Base-by-base conservation (phyloP, 2,329 filamentous ascomycete species). In the Botrytis squamosa region DNA sequence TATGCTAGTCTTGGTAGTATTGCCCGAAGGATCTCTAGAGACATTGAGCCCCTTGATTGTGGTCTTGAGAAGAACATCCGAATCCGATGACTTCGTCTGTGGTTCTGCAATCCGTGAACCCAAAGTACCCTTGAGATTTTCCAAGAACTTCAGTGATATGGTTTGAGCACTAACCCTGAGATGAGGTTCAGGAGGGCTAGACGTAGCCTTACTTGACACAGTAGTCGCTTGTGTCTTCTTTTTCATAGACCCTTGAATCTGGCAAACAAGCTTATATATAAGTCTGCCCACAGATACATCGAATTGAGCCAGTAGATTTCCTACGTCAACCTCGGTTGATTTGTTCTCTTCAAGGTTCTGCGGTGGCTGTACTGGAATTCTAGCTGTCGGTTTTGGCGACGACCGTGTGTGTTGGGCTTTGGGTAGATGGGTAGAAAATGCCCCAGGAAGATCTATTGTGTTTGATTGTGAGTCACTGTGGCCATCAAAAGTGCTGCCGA, bases 371-470 rank as follows among this genome's bases (percentile, higher is more conserved):
- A 10, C 18, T 20, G 72, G 29, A 44, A 18, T 5, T 49, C 36
- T n/a, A 1, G 36, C 38, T 60, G 29, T 22, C 25, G 55, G 62
- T 42, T 38, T 59, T 33, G 52, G 60, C 14, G 42, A 69, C 36
- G 68, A 55, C 8, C n/a, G 42, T 9, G 46, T 14, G 29, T 55
- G 36, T 25, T 57, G 42, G 40, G 57, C 46, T 69, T 66, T 71
- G 40, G 77, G 75, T 20, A 80, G 74, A 60, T 84, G 82, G 29
- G 88, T 82, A 0, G 89, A 91, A 79, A 91, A 91, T 3, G 89
- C 86, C 0, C 89, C 90, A 1, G 89, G 89, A 4, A 90, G 80
- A 77, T 89, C 84, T 0, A 86, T 85, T n/a, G 84, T 84, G 18
- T 83, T 76, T 44, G 82, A 84, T 36, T 76, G 75, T 18, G 74